Conservation (phyloP, 129 eudicot species). For the Flaveria sonorensis region DNA sequence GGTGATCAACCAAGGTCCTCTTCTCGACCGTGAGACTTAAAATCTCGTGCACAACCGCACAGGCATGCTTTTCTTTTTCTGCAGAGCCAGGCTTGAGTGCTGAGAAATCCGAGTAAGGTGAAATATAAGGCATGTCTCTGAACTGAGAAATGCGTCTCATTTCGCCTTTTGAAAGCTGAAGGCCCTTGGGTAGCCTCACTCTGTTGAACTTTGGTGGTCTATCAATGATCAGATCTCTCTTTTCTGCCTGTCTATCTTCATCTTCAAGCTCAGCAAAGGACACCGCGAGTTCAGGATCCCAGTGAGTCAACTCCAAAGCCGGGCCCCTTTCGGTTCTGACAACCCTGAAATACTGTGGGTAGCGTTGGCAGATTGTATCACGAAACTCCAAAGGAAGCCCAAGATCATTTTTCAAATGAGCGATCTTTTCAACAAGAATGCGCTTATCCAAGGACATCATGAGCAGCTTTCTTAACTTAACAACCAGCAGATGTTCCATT, state of each 20-base stretch:
- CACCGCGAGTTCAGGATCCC: conserved; percentile 95
- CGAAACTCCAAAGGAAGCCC: conserved; percentile 87
- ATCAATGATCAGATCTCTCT: conserved; percentile 80
- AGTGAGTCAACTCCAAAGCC: conserved; percentile 80
- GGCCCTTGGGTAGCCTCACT: conserved; percentile 81
- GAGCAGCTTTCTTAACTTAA: conserved; percentile 77
- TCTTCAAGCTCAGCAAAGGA: conserved; percentile 89
- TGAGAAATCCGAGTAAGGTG: conserved; percentile 92
- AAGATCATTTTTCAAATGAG: conserved; percentile 78
- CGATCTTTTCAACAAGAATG: conserved; percentile 80
- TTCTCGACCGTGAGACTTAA: conserved; percentile 87
- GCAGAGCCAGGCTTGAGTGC: conserved; percentile 61
- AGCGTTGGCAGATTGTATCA: conserved; percentile 75
- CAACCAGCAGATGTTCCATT: conserved; percentile 83
- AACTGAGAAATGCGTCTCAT: conserved; percentile 77
- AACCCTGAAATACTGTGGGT: conserved; percentile 83
- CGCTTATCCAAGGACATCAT: conserved; percentile 96
- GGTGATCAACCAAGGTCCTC: conserved; percentile 83
- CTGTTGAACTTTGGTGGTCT: conserved; percentile 73
- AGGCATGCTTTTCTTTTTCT: conserved; percentile 92
- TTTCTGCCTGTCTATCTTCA: conserved; percentile 52
- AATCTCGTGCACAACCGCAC: conserved; percentile 91
- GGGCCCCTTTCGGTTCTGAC: conserved; percentile 82
- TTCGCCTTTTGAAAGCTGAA: conserved; percentile 80
- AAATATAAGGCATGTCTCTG: conserved; percentile 81